Base-by-base conservation (phyloP, 2,329 filamentous ascomycete genomes). In the Penicillium sp. region DNA sequence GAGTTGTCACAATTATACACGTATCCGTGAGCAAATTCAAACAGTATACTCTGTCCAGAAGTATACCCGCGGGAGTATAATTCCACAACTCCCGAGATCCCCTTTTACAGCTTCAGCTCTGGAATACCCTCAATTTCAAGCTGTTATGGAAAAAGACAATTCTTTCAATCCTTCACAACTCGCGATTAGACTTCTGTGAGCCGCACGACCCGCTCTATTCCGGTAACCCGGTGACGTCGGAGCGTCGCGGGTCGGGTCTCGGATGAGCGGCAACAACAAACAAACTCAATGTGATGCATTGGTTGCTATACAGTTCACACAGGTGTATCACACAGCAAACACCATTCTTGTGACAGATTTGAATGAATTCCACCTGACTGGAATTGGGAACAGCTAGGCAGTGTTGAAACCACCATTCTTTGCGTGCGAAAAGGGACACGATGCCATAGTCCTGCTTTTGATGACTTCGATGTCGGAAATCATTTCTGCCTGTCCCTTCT, bases 401-500 rank as follows among this genome's bases (percentile, higher is more conserved):
- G 24, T 27, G 5, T 27, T 45, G 27, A 45, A 47, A 6, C 34
- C 14, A 39, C 38, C 45, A 4, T 16, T 21, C n/a, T 57, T 62
- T 8, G 42, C 48, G 18, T 50, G 53, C 9, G 59, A 57, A 29
- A 60, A 60, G 1, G 59, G 59, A 50, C 58, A 59, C 11, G 56
- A 57, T 41, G 51, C 51, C 9, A 57, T 45, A 16, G 53, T 58
- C 42, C 51, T 54, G 14, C 38, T 51, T 41, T 41, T 51, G 14
- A 62, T 62, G 3, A 49, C 16, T n/a, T 60, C 51, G 0, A 60
- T 59, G 39, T 56, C 54, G 2, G 13, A 14, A 10, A 21, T 14
- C 60, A 63, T 64, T 16, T 64, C 61, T 8, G 60, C 55, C 14
- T 31, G 11, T 13, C 61, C 61, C 4, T 54, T 59, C 4, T 43